phyloP scores from a whole-genome alignment of 176 grass and related monocot genomes.

The Echinochloa phyllopogon region DNA sequence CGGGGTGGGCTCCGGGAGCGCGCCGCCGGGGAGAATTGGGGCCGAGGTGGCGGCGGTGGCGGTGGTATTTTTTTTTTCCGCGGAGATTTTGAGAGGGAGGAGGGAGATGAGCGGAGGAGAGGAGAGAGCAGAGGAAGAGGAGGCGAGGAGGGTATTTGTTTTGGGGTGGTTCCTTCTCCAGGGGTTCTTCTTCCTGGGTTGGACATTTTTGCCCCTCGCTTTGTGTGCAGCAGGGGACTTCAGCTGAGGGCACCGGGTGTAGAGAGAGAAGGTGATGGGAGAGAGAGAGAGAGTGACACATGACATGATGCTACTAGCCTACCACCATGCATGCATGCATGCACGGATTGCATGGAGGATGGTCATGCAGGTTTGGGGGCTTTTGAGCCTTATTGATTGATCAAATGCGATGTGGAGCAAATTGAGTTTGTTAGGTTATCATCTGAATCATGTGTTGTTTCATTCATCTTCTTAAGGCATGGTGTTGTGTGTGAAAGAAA shows the following conservation, averaged over 20 bases:
- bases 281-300: background rate
- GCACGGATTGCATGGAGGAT: background rate
- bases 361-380: background rate
- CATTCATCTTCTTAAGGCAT: no score
- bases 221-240: background rate
- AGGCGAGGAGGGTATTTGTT: background rate
- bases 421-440: no score
- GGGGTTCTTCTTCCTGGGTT: background rate
- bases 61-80: background rate
- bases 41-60: background rate
- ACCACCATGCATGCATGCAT: conserved; percentile 21
- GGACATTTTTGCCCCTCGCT: conserved; percentile 30
- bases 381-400: background rate
- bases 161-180: background rate
- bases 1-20: background rate
- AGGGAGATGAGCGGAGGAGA: conserved; percentile 9
- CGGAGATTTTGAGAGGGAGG: conserved; percentile 11
- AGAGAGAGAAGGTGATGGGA: background rate
- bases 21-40: conserved; percentile 5
- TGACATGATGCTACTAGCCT: background rate
- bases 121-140: background rate
- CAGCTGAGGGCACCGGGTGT: background rate
- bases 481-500: no score
- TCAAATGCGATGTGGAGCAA: background rate
- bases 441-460: no score